Conservation (phyloP, 2,329 filamentous ascomycete genomes). For the Coniochaeta hoffmannii region DNA sequence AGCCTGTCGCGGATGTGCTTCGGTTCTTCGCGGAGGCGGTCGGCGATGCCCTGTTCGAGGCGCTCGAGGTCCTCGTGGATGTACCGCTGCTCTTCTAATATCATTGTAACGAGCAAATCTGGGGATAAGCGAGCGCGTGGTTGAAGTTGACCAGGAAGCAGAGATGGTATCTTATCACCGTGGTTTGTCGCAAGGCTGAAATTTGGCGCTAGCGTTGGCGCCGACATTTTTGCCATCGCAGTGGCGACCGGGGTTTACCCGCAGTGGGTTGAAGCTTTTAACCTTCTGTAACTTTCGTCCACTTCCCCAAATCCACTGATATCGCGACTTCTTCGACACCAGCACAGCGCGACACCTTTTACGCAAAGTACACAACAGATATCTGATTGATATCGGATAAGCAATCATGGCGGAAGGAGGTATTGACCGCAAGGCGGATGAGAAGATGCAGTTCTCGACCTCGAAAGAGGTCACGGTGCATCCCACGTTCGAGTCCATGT, state of each 20-base stretch:
- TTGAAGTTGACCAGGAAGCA: neutral
- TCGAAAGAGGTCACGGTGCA: constrained; percentile 96
- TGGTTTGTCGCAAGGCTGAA: neutral
- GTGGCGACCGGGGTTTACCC: neutral
- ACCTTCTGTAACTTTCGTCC: neutral
- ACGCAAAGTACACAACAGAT: neutral
- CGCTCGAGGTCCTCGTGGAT: constrained; percentile 96
- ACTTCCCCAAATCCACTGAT: neutral
- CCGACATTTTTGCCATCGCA: neutral
- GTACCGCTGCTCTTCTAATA: constrained; percentile 88
- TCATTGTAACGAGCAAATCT: constrained; percentile 42
- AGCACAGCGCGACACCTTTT: neutral
- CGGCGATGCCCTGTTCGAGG: constrained; percentile 86
- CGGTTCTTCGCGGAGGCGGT: constrained; percentile 82
- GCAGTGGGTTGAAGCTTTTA: neutral
- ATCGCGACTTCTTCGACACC: neutral
- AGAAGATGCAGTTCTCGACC: constrained; percentile 96
- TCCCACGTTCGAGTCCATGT: constrained; percentile 92
- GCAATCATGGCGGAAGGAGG: constrained; percentile 72
- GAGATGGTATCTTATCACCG: neutral
- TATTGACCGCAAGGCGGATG: constrained; percentile 87
- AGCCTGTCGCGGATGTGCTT: constrained; percentile 84
- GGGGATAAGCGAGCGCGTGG: neutral
- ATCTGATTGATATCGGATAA: neutral
- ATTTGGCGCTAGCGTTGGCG: neutral